Conservation (phyloP, 441 rosid genomes). For the Adansonia gregorii region DNA sequence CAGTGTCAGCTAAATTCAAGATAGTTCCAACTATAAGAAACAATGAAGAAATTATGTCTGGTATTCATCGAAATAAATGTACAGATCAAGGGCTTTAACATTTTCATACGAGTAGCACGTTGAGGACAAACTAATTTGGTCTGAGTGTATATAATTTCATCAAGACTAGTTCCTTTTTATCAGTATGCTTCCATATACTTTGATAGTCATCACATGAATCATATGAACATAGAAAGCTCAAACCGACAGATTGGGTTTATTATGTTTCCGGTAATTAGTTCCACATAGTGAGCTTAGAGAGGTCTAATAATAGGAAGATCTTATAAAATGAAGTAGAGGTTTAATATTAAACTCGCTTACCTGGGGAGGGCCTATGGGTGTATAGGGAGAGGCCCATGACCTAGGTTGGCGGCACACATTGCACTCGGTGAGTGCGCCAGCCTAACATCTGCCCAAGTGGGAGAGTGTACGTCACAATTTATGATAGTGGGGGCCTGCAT, state of each 20-base stretch:
- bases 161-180: background rate
- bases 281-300: slow-evolving; percentile 7
- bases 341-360: slow-evolving; percentile 2
- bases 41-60: background rate
- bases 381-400: slow-evolving; percentile 23
- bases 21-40: background rate
- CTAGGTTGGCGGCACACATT: slow-evolving; percentile 11
- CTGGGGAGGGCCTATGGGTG: slow-evolving; percentile 25
- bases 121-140: background rate
- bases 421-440: background rate
- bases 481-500: slow-evolving; percentile 44
- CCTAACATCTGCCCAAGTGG: slow-evolving; percentile 21
- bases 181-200: background rate
- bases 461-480: background rate
- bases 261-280: background rate
- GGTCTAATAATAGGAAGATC: background rate
- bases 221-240: background rate
- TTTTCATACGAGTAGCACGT: background rate
- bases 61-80: background rate
- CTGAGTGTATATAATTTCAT: background rate
- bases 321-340: background rate
- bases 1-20: background rate
- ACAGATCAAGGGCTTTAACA: background rate
- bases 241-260: slow-evolving; percentile 16
- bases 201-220: background rate